A percentile compares a stretch with the other conserved stretches of the same genome.
Evolutionary conservation across 192 early-diverging fungal genomes (phyloP).

Genomic region (Cladochytrium replicatum): DNA sequence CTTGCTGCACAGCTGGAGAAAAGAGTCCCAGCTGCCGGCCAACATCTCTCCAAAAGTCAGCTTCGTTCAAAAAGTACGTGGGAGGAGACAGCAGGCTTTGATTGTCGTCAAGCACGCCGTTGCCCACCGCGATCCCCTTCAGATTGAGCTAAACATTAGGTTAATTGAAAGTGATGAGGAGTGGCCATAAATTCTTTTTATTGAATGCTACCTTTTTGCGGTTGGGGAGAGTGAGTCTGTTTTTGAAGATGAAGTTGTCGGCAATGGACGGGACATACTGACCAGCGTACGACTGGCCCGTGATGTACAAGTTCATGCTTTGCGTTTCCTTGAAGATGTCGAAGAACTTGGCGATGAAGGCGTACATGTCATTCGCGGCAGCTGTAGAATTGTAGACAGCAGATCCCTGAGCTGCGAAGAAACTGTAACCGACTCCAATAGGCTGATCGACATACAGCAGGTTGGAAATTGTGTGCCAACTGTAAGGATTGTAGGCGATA

Average conservation of each 20-base stretch:
- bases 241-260: not conserved
- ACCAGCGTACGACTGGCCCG: constrained; percentile 25
- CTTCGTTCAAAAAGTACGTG: constrained; percentile 24
- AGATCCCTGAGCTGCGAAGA: constrained; percentile 2
- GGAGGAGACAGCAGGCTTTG: constrained; percentile 23
- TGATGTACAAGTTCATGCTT: constrained; percentile 44
- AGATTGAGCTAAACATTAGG: constrained; percentile 16
- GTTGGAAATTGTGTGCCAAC: constrained; percentile 59
- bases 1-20: not conserved
- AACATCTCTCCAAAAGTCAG: constrained; percentile 2
- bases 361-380: constrained; percentile 9
- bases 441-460: constrained; percentile 64
- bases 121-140: constrained; percentile 40
- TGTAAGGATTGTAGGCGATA: constrained; percentile 34
- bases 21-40: constrained; percentile 14
- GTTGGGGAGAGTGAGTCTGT: not conserved
- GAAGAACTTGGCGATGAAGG: constrained; percentile 18
- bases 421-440: constrained; percentile 47
- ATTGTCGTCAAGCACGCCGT: constrained; percentile 35
- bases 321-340: constrained; percentile 41
- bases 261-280: not conserved
- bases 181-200: constrained; percentile 3
- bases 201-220: not conserved
- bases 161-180: constrained; percentile 2
- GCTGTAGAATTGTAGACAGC: too few species aligned